Percentiles rank a stretch among this genome's conserved stretches.
These are phyloP conservation scores for Rhinocladiella similis DNA, from an alignment of 2,329 filamentous ascomycete genomes.

Conservation along the genomic window DNA sequence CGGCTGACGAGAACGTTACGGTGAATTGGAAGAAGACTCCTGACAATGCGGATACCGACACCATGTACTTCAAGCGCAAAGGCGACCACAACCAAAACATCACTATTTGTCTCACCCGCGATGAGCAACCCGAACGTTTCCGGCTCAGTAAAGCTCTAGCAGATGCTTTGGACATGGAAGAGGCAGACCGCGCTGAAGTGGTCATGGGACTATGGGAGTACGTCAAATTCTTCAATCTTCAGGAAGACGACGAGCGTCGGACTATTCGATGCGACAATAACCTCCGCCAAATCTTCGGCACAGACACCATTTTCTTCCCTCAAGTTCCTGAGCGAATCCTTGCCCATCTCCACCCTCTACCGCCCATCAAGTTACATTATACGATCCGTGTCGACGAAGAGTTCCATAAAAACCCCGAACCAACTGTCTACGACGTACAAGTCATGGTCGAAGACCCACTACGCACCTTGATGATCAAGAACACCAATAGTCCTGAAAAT, in stretches of 20 bases:
- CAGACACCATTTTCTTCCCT: constrained; percentile 81
- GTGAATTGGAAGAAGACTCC: constrained; percentile 88
- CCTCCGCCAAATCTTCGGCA: constrained; percentile 73
- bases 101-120: constrained; percentile 79
- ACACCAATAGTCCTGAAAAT: constrained; percentile 70
- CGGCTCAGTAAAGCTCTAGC: constrained; percentile 75
- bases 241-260: constrained; percentile 93
- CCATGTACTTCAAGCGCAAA: constrained; percentile 85
- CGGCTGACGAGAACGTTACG: constrained; percentile 44
- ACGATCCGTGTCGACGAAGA: constrained; percentile 90
- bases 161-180: constrained; percentile 79
- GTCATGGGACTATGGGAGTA: constrained; percentile 96
- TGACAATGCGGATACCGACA: constrained; percentile 75
- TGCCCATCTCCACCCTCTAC: constrained; percentile 73
- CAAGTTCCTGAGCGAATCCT: constrained; percentile 78
- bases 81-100: constrained; percentile 92
- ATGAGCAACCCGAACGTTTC: constrained; percentile 84
- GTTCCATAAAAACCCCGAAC: constrained; percentile 69
- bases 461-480: constrained; percentile 59
- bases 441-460: constrained; percentile 83
- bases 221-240: constrained; percentile 77
- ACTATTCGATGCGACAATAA: constrained; percentile 87
- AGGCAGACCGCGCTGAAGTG: constrained; percentile 83
- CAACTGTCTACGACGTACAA: constrained; percentile 87
- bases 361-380: constrained; percentile 81